Conservation (phyloP, 345 rosid genomes). For the Abelmoschus esculentus region DNA sequence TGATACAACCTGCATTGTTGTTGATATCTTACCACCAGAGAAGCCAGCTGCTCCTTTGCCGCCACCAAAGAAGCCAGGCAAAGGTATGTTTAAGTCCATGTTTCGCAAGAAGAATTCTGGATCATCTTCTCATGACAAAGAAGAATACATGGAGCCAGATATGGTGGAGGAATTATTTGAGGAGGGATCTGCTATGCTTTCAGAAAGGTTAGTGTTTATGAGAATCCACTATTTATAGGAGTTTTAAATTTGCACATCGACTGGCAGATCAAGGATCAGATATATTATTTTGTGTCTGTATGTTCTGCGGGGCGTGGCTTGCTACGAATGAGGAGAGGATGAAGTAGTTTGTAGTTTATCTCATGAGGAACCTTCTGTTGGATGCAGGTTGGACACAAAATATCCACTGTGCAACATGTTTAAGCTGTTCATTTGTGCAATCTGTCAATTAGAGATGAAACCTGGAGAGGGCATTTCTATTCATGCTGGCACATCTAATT, state of each 20-base stretch:
- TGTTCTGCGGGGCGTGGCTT: not conserved
- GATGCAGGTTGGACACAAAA: conserved; percentile 78
- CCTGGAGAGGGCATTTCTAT: conserved; percentile 94
- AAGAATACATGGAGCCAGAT: conserved; percentile 64
- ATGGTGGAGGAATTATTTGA: conserved; percentile 60
- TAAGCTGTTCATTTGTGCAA: conserved; percentile 89
- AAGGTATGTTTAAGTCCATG: conserved; percentile 87
- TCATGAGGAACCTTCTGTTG: not conserved
- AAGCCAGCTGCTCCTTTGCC: conserved; percentile 62
- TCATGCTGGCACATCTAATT: conserved; percentile 61
- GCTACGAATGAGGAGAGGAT: not conserved
- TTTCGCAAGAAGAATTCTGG: conserved; percentile 69
- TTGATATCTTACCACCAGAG: conserved; percentile 77
- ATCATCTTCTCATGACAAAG: conserved; percentile 56
- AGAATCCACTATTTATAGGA: not conserved
- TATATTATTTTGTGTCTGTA: not conserved
- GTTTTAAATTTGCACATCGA: not conserved
- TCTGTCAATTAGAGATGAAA: conserved; percentile 94
- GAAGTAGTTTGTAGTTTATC: not conserved
- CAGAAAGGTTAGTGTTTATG: conserved; percentile 64
- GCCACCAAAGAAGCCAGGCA: conserved; percentile 63
- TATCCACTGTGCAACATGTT: conserved; percentile 29
- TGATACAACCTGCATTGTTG: conserved; percentile 96
- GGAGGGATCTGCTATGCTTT: conserved; percentile 37
- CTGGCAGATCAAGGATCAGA: not conserved